Percentiles rank a stretch among this genome's conserved stretches.
Evolutionary conservation across 2,329 filamentous ascomycete genomes (phyloP).

Genomic region (Penicillium aurantiogriseum): DNA sequence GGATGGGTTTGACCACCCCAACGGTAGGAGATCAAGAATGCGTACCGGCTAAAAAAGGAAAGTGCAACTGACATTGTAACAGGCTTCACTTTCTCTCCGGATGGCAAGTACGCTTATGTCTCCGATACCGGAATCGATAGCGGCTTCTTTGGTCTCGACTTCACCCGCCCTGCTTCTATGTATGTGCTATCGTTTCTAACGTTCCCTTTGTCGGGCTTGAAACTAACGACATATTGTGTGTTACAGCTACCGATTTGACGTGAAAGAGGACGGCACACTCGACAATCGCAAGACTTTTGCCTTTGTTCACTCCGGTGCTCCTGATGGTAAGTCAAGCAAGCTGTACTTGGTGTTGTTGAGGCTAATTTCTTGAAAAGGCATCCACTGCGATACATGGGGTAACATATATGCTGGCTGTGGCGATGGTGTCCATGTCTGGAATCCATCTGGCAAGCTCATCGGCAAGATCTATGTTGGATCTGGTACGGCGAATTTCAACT

Average conservation of each 20-base stretch:
- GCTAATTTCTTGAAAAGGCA: constrained; percentile 16
- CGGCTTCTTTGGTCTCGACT: constrained; percentile 18
- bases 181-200: background rate
- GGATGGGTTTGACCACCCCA: constrained; percentile 16
- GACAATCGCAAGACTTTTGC: constrained; percentile 21
- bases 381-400: constrained; percentile 54
- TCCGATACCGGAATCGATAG: constrained; percentile 19
- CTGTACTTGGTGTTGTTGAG: background rate
- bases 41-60: background rate
- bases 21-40: constrained; percentile 3
- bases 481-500: constrained; percentile 49
- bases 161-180: constrained; percentile 18
- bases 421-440: constrained; percentile 57
- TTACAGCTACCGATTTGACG: constrained; percentile 15
- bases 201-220: background rate
- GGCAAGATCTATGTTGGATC: constrained; percentile 51
- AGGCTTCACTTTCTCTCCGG: constrained; percentile 21
- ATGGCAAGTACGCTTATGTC: constrained; percentile 19
- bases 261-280: constrained; percentile 13
- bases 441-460: constrained; percentile 49
- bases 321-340: constrained; percentile 13
- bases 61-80: background rate
- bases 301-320: constrained; percentile 12
- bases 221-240: background rate
- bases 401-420: constrained; percentile 57